Evolutionary conservation across 176 grass and related monocot genomes (phyloP), one percentile per base, ranked within the genome.

Genomic region (Tillandsia fasciculata): DNA sequence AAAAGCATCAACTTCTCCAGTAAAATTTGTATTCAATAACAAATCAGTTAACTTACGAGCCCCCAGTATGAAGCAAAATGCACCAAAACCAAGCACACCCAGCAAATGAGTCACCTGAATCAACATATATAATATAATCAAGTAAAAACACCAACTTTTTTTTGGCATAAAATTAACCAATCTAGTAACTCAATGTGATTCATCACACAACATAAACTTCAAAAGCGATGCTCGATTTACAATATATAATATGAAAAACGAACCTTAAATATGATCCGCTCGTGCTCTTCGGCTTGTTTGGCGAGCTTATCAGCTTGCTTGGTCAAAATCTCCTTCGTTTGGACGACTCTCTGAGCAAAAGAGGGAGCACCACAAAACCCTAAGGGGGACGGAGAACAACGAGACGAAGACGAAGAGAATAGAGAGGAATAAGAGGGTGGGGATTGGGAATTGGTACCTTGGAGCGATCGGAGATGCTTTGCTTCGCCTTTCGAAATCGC

Each of bases 21-120:
- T 42, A 42, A 42, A 42, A 42, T 42, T 42, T 42, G 33, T 7
- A 42, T 8, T 42, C 0, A 42, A 42, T 42, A 42, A 42, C 33
- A 42, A 42, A 42, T 56, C 67, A 69, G 42, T 58, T 66, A 71
- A 65, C 93, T 91, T 92, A 97, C 93, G 86, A 63, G 93, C 89
- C 74, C 93, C 93, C 83, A 97, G n/a, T 64, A 92, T 76, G 77
- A 85, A 97, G 85, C 89, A 97, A 82, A 97, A 92, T 72, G 89
- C 87, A 73, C 93, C 93, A 83, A 97, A 97, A 78, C 86, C 84
- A 80, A 87, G 86, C 70, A 97, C 93, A 68, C 93, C 93, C 63
- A 97, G 66, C 84, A 97, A 70, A 83, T 92, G 82, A 51, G 93
- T 97, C 74, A 97, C 89, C 93, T 97, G 81, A 63, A 78, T 42